Conservation (phyloP, 2,329 filamentous ascomycete genomes). For the Ascochyta rabiei region DNA sequence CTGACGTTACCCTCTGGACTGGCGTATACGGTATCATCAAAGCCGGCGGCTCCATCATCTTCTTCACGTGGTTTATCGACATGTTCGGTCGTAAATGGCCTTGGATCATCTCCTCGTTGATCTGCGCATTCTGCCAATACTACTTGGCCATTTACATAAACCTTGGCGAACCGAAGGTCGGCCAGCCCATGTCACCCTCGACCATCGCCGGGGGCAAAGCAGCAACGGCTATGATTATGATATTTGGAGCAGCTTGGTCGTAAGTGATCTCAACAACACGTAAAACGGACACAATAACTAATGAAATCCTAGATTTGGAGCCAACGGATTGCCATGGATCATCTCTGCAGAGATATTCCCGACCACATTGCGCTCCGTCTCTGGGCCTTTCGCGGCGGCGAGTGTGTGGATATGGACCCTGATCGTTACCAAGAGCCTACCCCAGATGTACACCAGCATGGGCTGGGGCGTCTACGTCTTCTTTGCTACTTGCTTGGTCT, state of each 20-base stretch:
- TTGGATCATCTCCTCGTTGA: constrained; percentile 44
- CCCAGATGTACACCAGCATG: constrained; percentile 64
- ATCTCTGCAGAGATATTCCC: constrained; percentile 77
- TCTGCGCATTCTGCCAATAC: constrained; percentile 62
- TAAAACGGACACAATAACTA: constrained; percentile 2
- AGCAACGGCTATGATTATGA: constrained; percentile 50
- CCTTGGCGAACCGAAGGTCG: constrained; percentile 47
- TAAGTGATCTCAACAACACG: constrained; percentile 2
- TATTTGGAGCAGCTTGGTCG: constrained; percentile 35
- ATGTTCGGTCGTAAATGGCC: constrained; percentile 59
- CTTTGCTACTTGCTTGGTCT: constrained; percentile 56
- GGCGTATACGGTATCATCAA: constrained; percentile 77
- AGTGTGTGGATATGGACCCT: constrained; percentile 79
- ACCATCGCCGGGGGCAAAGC: constrained; percentile 48
- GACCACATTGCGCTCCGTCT: constrained; percentile 61
- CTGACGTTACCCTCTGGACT: constrained; percentile 53
- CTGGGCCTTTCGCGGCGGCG: constrained; percentile 67
- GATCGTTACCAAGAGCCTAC: constrained; percentile 70
- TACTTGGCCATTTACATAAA: constrained; percentile 66
- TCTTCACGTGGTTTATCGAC: constrained; percentile 73
- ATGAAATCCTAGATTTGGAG: neutral
- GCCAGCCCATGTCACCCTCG: constrained; percentile 35
- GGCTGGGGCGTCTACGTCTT: constrained; percentile 55
- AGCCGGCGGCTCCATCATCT: constrained; percentile 70
- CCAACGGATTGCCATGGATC: constrained; percentile 76